A percentile compares a stretch with the other conserved stretches of the same genome.
phyloP scores from a whole-genome alignment of 1,284 basidiomycete genomes.

The Fomitopsis schrenkii region DNA sequence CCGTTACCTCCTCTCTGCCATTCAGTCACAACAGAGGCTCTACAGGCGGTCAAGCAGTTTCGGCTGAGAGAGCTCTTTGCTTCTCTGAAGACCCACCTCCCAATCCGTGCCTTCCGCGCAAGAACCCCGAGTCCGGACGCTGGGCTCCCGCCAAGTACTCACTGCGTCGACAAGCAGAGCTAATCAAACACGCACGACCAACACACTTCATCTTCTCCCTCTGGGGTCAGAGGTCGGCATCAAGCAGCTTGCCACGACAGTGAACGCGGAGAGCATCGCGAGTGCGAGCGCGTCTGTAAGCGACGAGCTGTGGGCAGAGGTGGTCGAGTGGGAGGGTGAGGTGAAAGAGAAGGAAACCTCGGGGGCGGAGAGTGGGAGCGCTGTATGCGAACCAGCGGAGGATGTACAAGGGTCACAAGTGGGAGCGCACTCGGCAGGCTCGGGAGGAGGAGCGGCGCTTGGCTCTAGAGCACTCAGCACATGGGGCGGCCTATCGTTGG shows the following conservation, averaged over 20 bases:
- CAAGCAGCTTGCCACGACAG: slow-evolving; percentile 12
- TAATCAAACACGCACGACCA: slow-evolving; percentile 62
- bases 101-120: slow-evolving; percentile 69
- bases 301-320: slow-evolving; percentile 29
- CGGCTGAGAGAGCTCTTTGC: slow-evolving; percentile 24
- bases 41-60: slow-evolving; percentile 27
- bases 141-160: slow-evolving; percentile 72
- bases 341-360: no score
- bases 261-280: not conserved
- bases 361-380: no score
- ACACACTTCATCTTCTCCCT: slow-evolving; percentile 55
- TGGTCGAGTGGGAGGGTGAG: no score
- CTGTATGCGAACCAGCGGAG: no score
- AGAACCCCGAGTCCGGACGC: slow-evolving; percentile 53
- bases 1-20: no score
- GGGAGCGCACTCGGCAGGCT: no score
- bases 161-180: slow-evolving; percentile 68
- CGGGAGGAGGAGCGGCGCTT: slow-evolving; percentile 44
- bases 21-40: slow-evolving; percentile 12
- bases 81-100: slow-evolving; percentile 8
- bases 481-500: slow-evolving; percentile 60
- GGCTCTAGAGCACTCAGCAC: slow-evolving; percentile 59
- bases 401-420: no score
- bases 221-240: slow-evolving; percentile 52
- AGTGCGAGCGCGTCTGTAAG: not conserved